Evolutionary conservation across 768 basidiomycete genomes (phyloP).

Genomic region (Astraeus odoratus): DNA sequence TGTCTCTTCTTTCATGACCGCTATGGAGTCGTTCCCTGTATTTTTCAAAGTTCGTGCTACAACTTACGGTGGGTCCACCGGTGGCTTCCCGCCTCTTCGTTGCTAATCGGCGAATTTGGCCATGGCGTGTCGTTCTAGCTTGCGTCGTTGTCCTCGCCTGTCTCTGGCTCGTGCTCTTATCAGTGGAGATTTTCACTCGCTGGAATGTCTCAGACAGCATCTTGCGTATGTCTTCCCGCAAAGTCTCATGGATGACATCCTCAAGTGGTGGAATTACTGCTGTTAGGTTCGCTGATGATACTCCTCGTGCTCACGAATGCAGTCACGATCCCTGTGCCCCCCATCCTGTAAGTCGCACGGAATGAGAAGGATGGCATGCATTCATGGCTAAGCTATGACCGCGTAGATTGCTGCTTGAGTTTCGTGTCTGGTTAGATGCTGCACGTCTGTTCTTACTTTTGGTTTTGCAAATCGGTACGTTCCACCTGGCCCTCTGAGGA

Average conservation of each 20-base stretch:
- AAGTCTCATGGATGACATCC: not conserved
- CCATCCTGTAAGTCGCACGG: constrained; percentile 33
- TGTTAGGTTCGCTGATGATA: constrained; percentile 38
- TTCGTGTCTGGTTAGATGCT: constrained; percentile 48
- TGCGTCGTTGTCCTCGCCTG: constrained; percentile 38
- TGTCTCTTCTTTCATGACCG: not conserved
- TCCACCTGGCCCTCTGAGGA: not conserved
- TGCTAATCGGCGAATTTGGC: not conserved
- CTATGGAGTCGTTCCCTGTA: constrained; percentile 25
- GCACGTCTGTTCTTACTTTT: constrained; percentile 43
- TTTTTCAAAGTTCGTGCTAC: constrained; percentile 26
- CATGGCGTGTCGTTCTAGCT: constrained; percentile 22
- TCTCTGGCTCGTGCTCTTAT: constrained; percentile 43
- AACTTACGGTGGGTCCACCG: constrained; percentile 21
- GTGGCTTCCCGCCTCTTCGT: not conserved
- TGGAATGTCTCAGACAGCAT: constrained; percentile 39
- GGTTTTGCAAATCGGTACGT: constrained; percentile 40
- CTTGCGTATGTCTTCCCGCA: constrained; percentile 35
- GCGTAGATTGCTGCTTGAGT: constrained; percentile 38
- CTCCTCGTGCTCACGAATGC: constrained; percentile 37
- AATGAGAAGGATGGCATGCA: no score
- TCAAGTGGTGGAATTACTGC: not conserved
- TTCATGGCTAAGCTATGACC: constrained; percentile 1
- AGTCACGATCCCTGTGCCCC: constrained; percentile 34
- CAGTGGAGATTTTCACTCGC: constrained; percentile 37